Evolutionary conservation across 805 yeast species (phyloP).

Genomic region (Millerozyma acaciae): DNA sequence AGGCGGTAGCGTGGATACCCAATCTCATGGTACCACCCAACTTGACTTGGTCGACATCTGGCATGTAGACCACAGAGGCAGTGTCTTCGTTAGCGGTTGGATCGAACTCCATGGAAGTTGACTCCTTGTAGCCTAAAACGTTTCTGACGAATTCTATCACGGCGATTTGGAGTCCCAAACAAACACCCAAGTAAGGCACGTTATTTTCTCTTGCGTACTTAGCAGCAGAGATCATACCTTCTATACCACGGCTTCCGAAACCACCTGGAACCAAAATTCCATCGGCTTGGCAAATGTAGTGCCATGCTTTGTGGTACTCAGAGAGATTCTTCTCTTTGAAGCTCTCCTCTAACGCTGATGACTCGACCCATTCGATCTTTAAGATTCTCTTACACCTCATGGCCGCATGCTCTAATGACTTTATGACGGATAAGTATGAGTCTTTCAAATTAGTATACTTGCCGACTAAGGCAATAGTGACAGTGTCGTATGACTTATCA

Average conservation of each 20-base stretch:
- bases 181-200: slow-evolving; percentile 93
- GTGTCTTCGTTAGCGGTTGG: slow-evolving; percentile 55
- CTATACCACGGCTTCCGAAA: slow-evolving; percentile 94
- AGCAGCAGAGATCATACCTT: slow-evolving; percentile 97
- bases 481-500: slow-evolving; percentile 81
- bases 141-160: slow-evolving; percentile 89
- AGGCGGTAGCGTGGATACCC: slow-evolving; percentile 87
- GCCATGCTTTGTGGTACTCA: slow-evolving; percentile 94
- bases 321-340: slow-evolving; percentile 61
- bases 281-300: slow-evolving; percentile 84
- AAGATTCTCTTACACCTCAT: slow-evolving; percentile 83
- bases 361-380: slow-evolving; percentile 94
- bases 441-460: slow-evolving; percentile 95
- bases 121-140: slow-evolving; percentile 62
- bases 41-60: slow-evolving; percentile 92
- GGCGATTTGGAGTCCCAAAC: slow-evolving; percentile 96
- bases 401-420: slow-evolving; percentile 92
- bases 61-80: slow-evolving; percentile 92
- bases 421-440: slow-evolving; percentile 90
- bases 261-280: slow-evolving; percentile 99
- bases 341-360: slow-evolving; percentile 80
- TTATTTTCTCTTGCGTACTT: slow-evolving; percentile 97
- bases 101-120: slow-evolving; percentile 81
- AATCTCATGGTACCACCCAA: slow-evolving; percentile 99
- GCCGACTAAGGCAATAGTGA: slow-evolving; percentile 94